phyloP scores from a whole-genome alignment of 257 asterid species.

The Leptodermis oblonga region DNA sequence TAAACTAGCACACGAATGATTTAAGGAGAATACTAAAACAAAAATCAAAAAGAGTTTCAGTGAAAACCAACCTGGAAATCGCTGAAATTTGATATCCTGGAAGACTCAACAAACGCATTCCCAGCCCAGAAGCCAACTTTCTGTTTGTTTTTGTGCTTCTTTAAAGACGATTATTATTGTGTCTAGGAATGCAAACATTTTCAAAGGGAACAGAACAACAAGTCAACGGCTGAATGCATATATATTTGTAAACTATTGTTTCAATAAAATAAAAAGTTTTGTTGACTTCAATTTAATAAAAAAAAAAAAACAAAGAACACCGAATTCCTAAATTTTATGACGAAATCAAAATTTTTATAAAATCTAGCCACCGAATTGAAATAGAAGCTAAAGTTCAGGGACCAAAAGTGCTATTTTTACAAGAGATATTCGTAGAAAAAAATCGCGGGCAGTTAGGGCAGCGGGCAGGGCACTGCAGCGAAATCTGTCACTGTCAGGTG shows the following conservation, averaged over 20 bases:
- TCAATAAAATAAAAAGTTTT: too few relatives aligned
- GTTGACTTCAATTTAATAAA: too few relatives aligned
- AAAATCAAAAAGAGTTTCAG: neutral
- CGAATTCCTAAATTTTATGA: too few relatives aligned
- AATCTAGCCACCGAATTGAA: too few relatives aligned
- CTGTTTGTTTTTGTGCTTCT: neutral
- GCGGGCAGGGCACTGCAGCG: neutral
- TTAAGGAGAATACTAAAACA: too few relatives aligned
- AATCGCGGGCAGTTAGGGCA: neutral
- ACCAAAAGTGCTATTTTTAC: too few relatives aligned
- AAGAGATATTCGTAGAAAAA: neutral
- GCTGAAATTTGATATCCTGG: conserved; percentile 19
- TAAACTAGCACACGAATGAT: neutral
- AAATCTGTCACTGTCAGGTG: neutral
- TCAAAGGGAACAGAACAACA: neutral
- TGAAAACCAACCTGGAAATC: conserved; percentile 33
- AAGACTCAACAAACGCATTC: conserved; percentile 24
- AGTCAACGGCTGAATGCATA: neutral
- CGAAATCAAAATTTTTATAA: too few relatives aligned
- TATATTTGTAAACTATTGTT: neutral
- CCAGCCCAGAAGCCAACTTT: neutral
- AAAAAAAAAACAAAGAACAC: too few relatives aligned
- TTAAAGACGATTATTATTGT: neutral
- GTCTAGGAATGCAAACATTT: neutral
- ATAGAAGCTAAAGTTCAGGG: too few relatives aligned